Conservation (phyloP, 441 rosid species). For the Eruca vesicaria region DNA sequence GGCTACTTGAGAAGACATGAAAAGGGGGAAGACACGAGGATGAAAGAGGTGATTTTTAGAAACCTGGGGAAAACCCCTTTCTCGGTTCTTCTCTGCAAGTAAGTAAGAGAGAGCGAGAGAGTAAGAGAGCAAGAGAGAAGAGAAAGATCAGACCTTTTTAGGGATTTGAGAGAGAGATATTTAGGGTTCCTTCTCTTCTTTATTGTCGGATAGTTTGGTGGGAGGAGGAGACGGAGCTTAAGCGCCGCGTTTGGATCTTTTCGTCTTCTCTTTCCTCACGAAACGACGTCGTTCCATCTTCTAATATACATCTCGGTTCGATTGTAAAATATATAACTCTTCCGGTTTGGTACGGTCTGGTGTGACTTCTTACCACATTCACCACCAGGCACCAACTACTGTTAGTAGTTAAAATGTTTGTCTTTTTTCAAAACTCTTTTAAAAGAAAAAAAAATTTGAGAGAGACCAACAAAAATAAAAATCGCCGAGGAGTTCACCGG, state of each 20-base stretch:
- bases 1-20: constrained; percentile 89
- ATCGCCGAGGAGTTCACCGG: constrained; percentile 15
- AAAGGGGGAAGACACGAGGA: constrained; percentile 34
- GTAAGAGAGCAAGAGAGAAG: constrained; percentile 13
- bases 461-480: neutral
- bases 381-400: too few relatives aligned
- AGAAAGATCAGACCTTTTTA: constrained; percentile 8
- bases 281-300: constrained; percentile 20
- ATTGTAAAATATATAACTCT: neutral
- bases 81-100: constrained; percentile 29
- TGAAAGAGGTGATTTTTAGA: constrained; percentile 60
- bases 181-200: constrained; percentile 27
- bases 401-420: too few relatives aligned
- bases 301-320: constrained; percentile 8
- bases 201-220: constrained; percentile 30
- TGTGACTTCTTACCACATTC: neutral
- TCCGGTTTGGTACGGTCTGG: neutral
- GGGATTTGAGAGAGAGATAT: constrained; percentile 11
- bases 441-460: too few relatives aligned
- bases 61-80: constrained; percentile 46
- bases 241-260: constrained; percentile 37
- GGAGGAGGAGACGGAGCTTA: constrained; percentile 30
- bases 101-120: constrained; percentile 3
- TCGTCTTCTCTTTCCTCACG: constrained; percentile 1
- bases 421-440: too few relatives aligned